Conservation (phyloP, 257 asterid genomes). For the Nicotiana knightiana region DNA sequence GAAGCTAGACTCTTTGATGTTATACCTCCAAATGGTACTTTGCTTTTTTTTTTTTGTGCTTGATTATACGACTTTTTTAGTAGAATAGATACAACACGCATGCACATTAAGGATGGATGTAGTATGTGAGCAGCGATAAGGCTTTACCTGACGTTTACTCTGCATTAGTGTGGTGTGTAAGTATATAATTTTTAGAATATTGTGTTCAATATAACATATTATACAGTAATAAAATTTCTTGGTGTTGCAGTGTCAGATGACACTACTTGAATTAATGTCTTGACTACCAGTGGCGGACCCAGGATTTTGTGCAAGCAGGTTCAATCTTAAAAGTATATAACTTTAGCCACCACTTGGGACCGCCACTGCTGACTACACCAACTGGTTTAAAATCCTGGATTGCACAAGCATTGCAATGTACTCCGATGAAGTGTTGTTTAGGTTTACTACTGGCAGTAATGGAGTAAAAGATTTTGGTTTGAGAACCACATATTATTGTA, state of each 20-base stretch:
- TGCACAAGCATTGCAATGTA: not conserved
- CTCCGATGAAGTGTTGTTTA: not conserved
- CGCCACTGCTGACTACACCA: not conserved
- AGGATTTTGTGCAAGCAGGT: too few relatives aligned
- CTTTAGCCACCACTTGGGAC: too few relatives aligned
- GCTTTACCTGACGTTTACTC: not conserved
- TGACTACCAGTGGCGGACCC: too few relatives aligned
- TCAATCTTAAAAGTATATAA: too few relatives aligned
- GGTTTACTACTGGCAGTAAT: not conserved
- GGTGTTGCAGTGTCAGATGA: not conserved
- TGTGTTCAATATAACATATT: too few relatives aligned
- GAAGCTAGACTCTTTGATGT: conserved; percentile 35
- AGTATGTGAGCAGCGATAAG: not conserved
- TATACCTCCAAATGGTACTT: conserved; percentile 42
- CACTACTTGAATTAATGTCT: not conserved
- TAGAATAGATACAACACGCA: not conserved
- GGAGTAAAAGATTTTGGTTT: not conserved
- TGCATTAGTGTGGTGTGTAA: not conserved
- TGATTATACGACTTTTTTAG: not conserved
- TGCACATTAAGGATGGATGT: not conserved
- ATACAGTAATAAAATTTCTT: not conserved
- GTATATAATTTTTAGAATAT: too few relatives aligned
- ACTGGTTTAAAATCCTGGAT: not conserved
- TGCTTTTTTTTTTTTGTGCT: not conserved
- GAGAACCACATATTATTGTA: not conserved